These are phyloP conservation scores for Sextonia rubra DNA, from an alignment of 164 flowering plant genomes.

Conservation along the genomic window DNA sequence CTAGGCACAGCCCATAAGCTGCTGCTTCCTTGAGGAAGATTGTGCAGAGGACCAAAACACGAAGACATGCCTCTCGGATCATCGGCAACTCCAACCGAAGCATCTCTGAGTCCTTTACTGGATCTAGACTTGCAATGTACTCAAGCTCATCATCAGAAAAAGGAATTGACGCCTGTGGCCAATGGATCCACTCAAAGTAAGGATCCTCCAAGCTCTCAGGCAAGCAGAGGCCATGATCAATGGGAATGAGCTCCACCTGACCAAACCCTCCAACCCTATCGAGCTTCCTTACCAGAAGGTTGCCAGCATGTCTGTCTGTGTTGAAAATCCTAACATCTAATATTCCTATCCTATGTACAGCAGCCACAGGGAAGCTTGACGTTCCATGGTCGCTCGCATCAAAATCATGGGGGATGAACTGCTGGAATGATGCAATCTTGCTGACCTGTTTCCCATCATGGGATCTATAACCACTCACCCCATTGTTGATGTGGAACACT, in stretches of 20 bases:
- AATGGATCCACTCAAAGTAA: constrained; percentile 72
- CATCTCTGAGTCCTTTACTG: constrained; percentile 50
- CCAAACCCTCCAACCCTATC: constrained; percentile 48
- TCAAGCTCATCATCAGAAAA: constrained; percentile 64
- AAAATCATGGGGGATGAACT: constrained; percentile 17
- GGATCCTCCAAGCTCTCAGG: constrained; percentile 74
- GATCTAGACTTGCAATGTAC: constrained; percentile 52
- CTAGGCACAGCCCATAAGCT: constrained; percentile 48
- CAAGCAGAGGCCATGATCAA: constrained; percentile 70
- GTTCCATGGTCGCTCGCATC: constrained; percentile 15
- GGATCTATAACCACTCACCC: constrained; percentile 27
- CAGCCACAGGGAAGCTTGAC: constrained; percentile 13
- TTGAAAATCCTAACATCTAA: constrained; percentile 9
- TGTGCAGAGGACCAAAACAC: constrained; percentile 54
- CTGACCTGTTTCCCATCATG: constrained; percentile 4
- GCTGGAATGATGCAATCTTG: constrained; percentile 19
- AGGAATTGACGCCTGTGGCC: constrained; percentile 75
- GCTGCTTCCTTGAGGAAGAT: constrained; percentile 60
- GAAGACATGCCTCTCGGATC: constrained; percentile 61
- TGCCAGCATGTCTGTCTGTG: constrained; percentile 60
- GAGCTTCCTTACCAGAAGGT: constrained; percentile 53
- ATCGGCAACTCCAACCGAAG: constrained; percentile 59
- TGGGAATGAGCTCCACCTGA: constrained; percentile 59
- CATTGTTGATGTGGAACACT: constrained; percentile 21
- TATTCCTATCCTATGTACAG: constrained; percentile 19